Conservation (phyloP, 768 basidiomycete genomes). For the Megacollybia marginata region DNA sequence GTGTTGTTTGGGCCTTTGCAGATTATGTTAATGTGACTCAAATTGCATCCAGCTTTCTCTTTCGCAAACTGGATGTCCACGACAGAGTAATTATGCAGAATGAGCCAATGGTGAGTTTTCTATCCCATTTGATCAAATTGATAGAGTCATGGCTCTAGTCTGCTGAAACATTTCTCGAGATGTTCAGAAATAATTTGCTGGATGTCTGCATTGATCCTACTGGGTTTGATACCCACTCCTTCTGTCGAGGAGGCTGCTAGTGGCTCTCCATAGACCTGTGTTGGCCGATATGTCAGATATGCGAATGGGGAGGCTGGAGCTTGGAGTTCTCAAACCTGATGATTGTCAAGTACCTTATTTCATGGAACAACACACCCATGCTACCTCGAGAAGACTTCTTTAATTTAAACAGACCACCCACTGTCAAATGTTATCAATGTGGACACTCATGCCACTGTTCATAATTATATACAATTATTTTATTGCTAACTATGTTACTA, state of each 20-base stretch:
- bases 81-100: constrained; percentile 17
- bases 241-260: too few relatives aligned
- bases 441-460: constrained; percentile 24
- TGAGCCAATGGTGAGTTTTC: constrained; percentile 16
- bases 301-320: too few relatives aligned
- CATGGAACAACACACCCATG: constrained; percentile 28
- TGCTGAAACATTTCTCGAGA: constrained; percentile 27
- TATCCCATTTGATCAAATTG: neutral
- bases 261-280: constrained; percentile 23
- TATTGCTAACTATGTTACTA: neutral
- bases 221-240: too few relatives aligned
- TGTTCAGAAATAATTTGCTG: constrained; percentile 31
- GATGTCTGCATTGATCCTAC: constrained; percentile 29
- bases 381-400: constrained; percentile 27
- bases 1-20: constrained; percentile 24
- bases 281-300: constrained; percentile 30
- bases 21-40: constrained; percentile 17
- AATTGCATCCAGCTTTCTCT: constrained; percentile 23
- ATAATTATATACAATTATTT: constrained; percentile 6
- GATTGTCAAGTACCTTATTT: too few relatives aligned
- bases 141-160: constrained; percentile 14
- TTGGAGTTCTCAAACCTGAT: too few relatives aligned
- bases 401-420: constrained; percentile 19
- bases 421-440: constrained; percentile 17
- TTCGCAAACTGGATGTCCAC: constrained; percentile 19